A percentile compares a stretch with the other conserved stretches of the same genome.
Conservation (phyloP, 2,329 filamentous ascomycete species). For the Exophiala dermatitidis region DNA sequence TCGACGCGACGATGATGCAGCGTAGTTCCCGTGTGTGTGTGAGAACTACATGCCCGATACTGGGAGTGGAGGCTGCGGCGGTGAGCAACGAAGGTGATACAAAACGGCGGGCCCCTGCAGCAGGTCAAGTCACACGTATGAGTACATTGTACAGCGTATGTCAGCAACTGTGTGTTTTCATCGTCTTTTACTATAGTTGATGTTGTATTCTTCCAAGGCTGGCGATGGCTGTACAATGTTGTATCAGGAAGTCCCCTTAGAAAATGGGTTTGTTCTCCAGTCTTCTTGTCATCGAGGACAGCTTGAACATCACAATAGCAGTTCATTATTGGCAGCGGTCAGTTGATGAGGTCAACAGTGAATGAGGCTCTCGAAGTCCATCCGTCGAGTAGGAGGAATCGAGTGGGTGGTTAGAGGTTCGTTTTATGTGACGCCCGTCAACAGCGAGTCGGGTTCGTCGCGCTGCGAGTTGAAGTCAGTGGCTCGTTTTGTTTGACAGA, state of each 20-base stretch:
- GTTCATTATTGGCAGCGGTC: not conserved
- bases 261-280: no score
- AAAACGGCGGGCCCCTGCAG: not conserved
- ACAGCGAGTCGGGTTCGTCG: not conserved
- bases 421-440: not conserved
- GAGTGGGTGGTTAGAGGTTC: not conserved
- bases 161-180: not conserved
- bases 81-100: not conserved
- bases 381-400: not conserved
- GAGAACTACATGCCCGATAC: no score
- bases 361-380: not conserved
- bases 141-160: no score
- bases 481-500: conserved; percentile 10
- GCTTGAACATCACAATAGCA: no score
- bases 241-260: no score
- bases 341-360: conserved; percentile 2
- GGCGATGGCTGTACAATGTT: no score
- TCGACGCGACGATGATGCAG: no score
- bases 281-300: no score
- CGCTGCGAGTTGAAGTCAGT: not conserved
- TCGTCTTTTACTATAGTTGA: not conserved
- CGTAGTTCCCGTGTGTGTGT: no score
- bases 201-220: no score
- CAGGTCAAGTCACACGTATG: not conserved
- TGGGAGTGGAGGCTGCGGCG: not conserved